Conservation (phyloP, 208 protist genomes). For the Tritrichomonas musculus region DNA sequence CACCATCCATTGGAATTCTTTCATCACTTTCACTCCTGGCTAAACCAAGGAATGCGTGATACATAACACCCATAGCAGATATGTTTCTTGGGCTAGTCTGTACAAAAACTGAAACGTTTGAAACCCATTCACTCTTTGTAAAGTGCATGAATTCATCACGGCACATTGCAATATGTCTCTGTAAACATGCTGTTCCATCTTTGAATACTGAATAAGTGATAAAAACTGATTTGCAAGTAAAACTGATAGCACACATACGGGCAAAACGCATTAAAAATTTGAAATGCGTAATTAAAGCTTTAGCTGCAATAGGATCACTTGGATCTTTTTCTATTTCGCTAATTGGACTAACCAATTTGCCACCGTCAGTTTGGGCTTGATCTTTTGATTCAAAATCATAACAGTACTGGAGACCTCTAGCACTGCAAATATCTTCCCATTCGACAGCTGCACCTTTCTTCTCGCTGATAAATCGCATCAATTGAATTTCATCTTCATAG, state of each 20-base stretch:
- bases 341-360: not conserved
- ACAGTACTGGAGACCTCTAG: not conserved
- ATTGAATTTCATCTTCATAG: not conserved
- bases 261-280: not conserved
- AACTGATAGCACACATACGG: not conserved
- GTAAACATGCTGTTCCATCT: not conserved
- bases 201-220: not conserved
- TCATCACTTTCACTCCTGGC: not conserved
- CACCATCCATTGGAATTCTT: not conserved
- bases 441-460: not conserved
- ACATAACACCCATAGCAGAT: not conserved
- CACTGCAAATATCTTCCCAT: not conserved
- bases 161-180: not conserved
- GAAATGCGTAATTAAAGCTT: not conserved
- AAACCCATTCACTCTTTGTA: not conserved
- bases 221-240: not conserved
- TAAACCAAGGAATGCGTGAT: not conserved
- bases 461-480: not conserved
- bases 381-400: not conserved
- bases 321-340: not conserved
- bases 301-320: not conserved
- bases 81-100: not conserved
- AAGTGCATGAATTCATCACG: constrained; percentile 19
- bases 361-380: not conserved
- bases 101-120: not conserved